Base-by-base conservation (phyloP, 139 green algal genomes). In the Eudorina sp. region DNA sequence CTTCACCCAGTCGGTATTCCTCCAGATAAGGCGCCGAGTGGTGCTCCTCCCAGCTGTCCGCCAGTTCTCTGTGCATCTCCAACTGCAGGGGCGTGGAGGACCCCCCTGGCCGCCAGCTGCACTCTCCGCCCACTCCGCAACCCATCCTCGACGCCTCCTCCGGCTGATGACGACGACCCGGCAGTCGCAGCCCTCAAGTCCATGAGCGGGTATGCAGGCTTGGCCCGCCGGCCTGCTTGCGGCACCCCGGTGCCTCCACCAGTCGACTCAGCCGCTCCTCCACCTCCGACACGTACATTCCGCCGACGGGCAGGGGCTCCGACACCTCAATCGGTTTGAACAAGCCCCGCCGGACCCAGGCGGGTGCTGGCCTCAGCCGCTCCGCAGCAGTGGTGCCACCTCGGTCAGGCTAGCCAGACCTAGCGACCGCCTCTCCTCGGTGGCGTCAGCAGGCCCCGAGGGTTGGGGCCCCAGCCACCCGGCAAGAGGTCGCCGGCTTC, bases 51-150 rank as follows among this genome's bases (percentile, higher is more conserved):
- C 90, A 94, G 85, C 92, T 94, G 60, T 69, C 80, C 16, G 38
- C 14, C 77, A 93, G 85, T 80, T 94, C 92, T 23, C 34, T 46
- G 25, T 91, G 85, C 90, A 93, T 91, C 36, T 55, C 43, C 21
- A 38, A 16, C 68, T 91, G 80, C 58, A 94, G 69, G 34, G 60
- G 76, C 70, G 45, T 91, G n/a, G n/a, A n/a, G n/a, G n/a, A n/a
- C n/a, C n/a, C n/a, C n/a, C n/a, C n/a, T n/a, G n/a, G n/a, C n/a
- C n/a, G n/a, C n/a, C n/a, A n/a, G n/a, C n/a, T n/a, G n/a, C n/a
- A n/a, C n/a, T n/a, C n/a, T n/a, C n/a, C n/a, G n/a, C n/a, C n/a
- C n/a, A n/a, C n/a, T n/a, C n/a, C n/a, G n/a, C n/a, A n/a, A n/a
- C n/a, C n/a, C n/a, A n/a, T n/a, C n/a, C n/a, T n/a, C n/a, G n/a